Conservation (phyloP, 139 green algal genomes). For the Limnomonas spitsbergensis region DNA sequence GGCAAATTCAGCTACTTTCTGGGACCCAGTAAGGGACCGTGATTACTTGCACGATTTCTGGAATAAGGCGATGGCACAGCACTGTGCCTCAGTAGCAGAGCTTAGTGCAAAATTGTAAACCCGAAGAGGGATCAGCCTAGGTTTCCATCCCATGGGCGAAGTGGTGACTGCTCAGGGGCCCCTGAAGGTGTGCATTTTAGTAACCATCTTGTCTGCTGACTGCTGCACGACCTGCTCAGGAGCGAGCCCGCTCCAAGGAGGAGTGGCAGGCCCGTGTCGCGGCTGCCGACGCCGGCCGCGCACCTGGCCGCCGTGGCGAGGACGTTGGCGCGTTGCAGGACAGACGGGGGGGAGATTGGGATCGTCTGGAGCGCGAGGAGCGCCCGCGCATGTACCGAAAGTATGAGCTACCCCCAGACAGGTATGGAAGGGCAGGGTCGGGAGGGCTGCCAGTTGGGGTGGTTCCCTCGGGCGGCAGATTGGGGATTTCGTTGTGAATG, state of each 20-base stretch:
- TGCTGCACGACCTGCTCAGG: background rate
- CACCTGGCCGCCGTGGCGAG: background rate
- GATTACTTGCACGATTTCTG: too few species aligned
- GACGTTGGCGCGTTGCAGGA: background rate
- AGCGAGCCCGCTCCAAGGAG: background rate
- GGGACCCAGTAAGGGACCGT: too few species aligned
- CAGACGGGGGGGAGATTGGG: background rate
- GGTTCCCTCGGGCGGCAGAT: too few species aligned
- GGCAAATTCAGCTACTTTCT: too few species aligned
- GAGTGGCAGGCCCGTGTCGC: slow-evolving; percentile 2
- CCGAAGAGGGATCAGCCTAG: too few species aligned
- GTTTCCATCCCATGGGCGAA: too few species aligned
- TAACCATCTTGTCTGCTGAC: background rate
- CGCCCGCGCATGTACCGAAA: slow-evolving; percentile 3
- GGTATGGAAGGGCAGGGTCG: too few species aligned
- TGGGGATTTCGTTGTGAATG: too few species aligned
- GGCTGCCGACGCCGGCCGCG: background rate
- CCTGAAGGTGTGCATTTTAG: background rate
- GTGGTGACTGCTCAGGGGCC: background rate
- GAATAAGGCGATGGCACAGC: too few species aligned
- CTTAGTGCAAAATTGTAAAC: too few species aligned
- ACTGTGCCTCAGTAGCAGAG: too few species aligned
- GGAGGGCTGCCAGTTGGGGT: too few species aligned
- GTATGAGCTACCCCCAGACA: background rate
- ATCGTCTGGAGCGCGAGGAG: background rate